Percentiles rank a stretch among this genome's conserved stretches.
Conservation (phyloP, 108 stramenopile genomes). For the Discostella stelligeroides region DNA sequence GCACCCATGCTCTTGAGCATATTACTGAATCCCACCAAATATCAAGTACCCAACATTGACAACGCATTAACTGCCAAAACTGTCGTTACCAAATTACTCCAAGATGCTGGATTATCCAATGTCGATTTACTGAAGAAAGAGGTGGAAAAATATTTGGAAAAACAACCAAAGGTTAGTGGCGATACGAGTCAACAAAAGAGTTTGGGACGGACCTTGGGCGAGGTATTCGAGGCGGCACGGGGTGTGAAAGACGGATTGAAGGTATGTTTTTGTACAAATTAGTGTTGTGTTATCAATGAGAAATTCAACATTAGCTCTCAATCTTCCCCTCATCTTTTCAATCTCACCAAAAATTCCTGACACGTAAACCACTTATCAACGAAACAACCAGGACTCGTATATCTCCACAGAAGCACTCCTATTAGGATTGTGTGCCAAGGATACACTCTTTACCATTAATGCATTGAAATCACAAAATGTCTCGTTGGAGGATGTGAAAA, state of each 20-base stretch:
- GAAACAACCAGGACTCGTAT: conserved; percentile 66
- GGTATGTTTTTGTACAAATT: conserved; percentile 38
- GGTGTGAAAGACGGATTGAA: conserved; percentile 57
- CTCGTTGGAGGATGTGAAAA: conserved; percentile 56
- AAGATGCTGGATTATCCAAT: conserved; percentile 58
- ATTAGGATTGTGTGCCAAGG: conserved; percentile 64
- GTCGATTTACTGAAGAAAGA: conserved; percentile 50
- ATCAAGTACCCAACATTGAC: conserved; percentile 56
- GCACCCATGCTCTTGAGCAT: conserved; percentile 72
- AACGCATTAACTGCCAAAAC: conserved; percentile 66
- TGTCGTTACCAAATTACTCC: conserved; percentile 65
- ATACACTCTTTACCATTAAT: conserved; percentile 63
- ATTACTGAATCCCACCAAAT: conserved; percentile 79
- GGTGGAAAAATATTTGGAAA: conserved; percentile 62
- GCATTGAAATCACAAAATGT: conserved; percentile 64
- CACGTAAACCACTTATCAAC: too few relatives aligned
- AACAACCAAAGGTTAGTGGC: conserved; percentile 64
- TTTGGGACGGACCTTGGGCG: conserved; percentile 70
- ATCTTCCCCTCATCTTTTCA: neutral
- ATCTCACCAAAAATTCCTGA: too few relatives aligned
- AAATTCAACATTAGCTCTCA: too few relatives aligned
- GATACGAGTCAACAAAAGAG: conserved; percentile 55
- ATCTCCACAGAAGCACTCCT: conserved; percentile 80
- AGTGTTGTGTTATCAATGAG: too few relatives aligned
- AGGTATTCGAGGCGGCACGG: conserved; percentile 65